Percentiles rank a stretch among this genome's conserved stretches.
phyloP scores from a whole-genome alignment of 495 filamentous ascomycete genomes.

The Pseudevernia furfuracea region DNA sequence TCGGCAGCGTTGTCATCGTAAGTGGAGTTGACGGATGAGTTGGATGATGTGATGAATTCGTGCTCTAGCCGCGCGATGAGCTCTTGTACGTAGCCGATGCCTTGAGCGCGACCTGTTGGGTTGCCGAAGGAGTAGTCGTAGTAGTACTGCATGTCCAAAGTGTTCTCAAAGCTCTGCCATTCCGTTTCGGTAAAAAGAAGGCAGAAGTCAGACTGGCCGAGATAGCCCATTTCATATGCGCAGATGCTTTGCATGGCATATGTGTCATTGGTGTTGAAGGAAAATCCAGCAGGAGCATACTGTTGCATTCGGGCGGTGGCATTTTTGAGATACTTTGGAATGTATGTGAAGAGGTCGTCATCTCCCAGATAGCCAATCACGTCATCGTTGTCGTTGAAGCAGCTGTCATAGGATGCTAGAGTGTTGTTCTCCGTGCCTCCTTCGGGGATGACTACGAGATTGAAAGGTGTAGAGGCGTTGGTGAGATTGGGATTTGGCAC shows the following conservation, averaged over 20 bases:
- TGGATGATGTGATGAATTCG: conserved; percentile 32
- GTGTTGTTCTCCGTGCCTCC: conserved; percentile 39
- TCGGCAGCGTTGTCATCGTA: conserved; percentile 35
- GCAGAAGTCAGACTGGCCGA: conserved; percentile 33
- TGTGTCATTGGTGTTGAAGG: conserved; percentile 34
- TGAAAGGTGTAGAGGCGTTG: conserved; percentile 29
- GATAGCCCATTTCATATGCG: conserved; percentile 34
- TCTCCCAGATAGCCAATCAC: conserved; percentile 31
- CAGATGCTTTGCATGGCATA: conserved; percentile 40
- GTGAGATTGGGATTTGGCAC: conserved; percentile 27
- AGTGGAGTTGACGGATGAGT: conserved; percentile 36
- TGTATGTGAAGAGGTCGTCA: conserved; percentile 29
- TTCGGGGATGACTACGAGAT: conserved; percentile 35
- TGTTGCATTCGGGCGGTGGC: conserved; percentile 31
- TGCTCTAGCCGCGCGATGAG: conserved; percentile 34
- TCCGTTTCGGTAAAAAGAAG: conserved; percentile 34
- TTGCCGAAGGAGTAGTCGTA: conserved; percentile 37
- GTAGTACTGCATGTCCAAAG: conserved; percentile 36
- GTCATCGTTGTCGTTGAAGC: conserved; percentile 28
- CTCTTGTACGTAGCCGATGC: conserved; percentile 37
- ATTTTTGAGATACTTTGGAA: conserved; percentile 30
- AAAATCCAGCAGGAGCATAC: conserved; percentile 32
- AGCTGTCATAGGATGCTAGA: conserved; percentile 36
- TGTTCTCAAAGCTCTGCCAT: conserved; percentile 37
- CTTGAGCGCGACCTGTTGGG: conserved; percentile 36